Evolutionary conservation across 768 basidiomycete species (phyloP), one percentile per base, ranked within the genome.

Genomic region (Paxillus ammoniavirescens): DNA sequence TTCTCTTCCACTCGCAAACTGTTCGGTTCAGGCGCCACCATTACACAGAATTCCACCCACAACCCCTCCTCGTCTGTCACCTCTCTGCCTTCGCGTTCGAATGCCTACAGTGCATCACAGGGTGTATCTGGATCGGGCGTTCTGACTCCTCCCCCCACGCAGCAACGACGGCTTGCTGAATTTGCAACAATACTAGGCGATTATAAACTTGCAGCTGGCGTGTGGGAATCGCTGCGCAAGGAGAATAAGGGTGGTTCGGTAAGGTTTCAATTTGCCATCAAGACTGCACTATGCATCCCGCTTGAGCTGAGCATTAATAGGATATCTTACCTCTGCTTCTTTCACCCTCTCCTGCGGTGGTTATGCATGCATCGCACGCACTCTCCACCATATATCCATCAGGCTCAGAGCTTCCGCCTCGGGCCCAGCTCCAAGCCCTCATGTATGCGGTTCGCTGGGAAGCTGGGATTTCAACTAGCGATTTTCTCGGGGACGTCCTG

Each of bases 101-200:
- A 77, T 64, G 55, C 71, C 68, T 60, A 72, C 64, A 60, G 68
- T 71, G 35, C 70, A 67, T 62, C 75, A 10, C 46, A 71, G 73
- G 48, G 55, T 1, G 23, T 62, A 33, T 59, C 62, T 38, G 54
- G 54, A 21, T 62, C 52, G 37, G 45, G n/a, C 31, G 57, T 53
- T 42, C 40, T 53, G 2, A 46, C 57, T 38, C 64, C 76, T 26
- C 77, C 81, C 7, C 82, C 83, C 7, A 77, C 85, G 5, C 91
- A 88, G 61, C 84, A 87, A 58, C 80, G 93, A 42, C 84, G 96
- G n/a, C 75, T 98, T 4, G 97, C 94, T 9, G 97, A 99, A 69
- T 95, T 98, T 72, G 86, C 93, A 8, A 97, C 97, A 17, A 83
- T 95, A 54, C 72, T 98, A 2, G 89, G 93, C 3, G 97, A 99